phyloP scores from a whole-genome alignment of 2,329 filamentous ascomycete species.

The Neurospora crassa region DNA sequence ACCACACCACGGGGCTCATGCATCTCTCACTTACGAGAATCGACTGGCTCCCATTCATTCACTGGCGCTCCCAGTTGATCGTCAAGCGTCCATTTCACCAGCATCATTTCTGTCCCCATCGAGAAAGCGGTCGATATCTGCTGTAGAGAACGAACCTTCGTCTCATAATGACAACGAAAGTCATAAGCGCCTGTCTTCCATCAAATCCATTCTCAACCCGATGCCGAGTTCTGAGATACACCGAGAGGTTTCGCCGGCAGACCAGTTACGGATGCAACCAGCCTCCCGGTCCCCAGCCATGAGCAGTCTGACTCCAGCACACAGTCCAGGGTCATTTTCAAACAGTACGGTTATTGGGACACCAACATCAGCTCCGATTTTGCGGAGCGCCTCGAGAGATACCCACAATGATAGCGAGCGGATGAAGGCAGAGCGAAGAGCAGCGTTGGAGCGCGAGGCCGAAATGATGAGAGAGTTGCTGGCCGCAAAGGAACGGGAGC shows the following conservation, averaged over 20 bases:
- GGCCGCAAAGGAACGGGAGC: constrained; percentile 63
- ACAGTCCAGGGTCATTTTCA: constrained; percentile 32
- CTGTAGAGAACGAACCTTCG: constrained; percentile 39
- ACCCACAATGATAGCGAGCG: constrained; percentile 36
- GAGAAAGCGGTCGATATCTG: constrained; percentile 60
- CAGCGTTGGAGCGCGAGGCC: constrained; percentile 60
- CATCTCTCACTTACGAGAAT: constrained; percentile 45
- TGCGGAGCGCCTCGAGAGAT: constrained; percentile 20
- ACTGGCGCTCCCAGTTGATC: constrained; percentile 34
- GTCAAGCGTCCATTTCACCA: constrained; percentile 49
- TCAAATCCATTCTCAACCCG: constrained; percentile 65
- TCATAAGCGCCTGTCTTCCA: constrained; percentile 59
- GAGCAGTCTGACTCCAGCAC: constrained; percentile 29
- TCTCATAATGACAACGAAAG: constrained; percentile 30
- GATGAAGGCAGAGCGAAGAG: constrained; percentile 51
- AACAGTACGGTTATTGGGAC: constrained; percentile 15
- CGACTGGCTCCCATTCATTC: constrained; percentile 46
- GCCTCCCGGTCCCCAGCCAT: constrained; percentile 33
- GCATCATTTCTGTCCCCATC: constrained; percentile 49
- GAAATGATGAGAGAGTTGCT: constrained; percentile 67
- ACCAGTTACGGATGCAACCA: constrained; percentile 28
- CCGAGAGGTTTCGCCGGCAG: constrained; percentile 5
- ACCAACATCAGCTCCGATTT: constrained; percentile 18
- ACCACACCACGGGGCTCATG: constrained; percentile 25
- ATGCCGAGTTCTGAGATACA: constrained; percentile 18